Conservation (phyloP, 805 yeast genomes). For the Candida odintsovae region DNA sequence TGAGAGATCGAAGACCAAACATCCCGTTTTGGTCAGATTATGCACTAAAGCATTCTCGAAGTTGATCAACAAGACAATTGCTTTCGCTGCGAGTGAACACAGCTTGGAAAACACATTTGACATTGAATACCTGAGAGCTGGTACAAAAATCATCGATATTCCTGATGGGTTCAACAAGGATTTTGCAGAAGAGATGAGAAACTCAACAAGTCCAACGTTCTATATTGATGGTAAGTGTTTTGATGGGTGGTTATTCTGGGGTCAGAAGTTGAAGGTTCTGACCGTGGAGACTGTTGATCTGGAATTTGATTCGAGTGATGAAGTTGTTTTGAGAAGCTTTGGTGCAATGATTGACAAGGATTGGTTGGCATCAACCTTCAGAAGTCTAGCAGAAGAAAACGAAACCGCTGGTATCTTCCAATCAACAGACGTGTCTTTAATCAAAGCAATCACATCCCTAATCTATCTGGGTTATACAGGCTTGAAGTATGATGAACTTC, state of each 20-base stretch:
- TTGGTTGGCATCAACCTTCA: constrained; percentile 52
- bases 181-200: constrained; percentile 49
- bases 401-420: constrained; percentile 65
- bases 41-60: constrained; percentile 56
- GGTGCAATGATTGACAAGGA: constrained; percentile 43
- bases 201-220: constrained; percentile 39
- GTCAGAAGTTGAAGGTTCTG: constrained; percentile 43
- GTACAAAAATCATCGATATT: constrained; percentile 37
- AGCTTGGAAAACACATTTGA: constrained; percentile 39
- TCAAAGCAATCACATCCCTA: constrained; percentile 44
- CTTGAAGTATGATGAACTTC: constrained; percentile 44
- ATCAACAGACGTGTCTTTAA: constrained; percentile 55
- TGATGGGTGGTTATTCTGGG: constrained; percentile 78
- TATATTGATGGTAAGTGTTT: constrained; percentile 53
- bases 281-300: constrained; percentile 25
- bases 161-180: constrained; percentile 29
- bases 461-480: constrained; percentile 38
- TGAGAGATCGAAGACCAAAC: constrained; percentile 47
- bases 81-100: constrained; percentile 42
- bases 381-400: constrained; percentile 56
- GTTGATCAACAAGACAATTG: constrained; percentile 40
- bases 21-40: constrained; percentile 59
- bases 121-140: constrained; percentile 29
- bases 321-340: constrained; percentile 32
- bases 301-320: constrained; percentile 38